Evolutionary conservation across 163 green algal genomes (phyloP), one percentile per base, ranked within the genome.

Genomic region (Chlorella variabilis): DNA sequence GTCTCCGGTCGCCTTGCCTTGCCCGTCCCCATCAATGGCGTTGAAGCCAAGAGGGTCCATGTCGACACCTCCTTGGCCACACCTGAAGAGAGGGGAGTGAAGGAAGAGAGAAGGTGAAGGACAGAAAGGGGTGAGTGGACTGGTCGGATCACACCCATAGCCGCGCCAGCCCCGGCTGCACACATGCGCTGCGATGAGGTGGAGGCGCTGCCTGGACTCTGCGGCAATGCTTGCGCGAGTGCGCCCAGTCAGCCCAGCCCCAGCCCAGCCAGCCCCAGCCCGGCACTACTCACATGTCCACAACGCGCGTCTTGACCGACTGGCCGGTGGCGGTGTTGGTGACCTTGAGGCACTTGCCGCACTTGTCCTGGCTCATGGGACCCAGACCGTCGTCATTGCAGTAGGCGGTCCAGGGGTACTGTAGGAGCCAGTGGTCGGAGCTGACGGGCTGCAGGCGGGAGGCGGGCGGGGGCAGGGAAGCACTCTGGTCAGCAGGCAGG

Each of bases 251-350:
- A n/a, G n/a, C n/a, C n/a, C n/a, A n/a, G n/a, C n/a, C n/a, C n/a
- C n/a, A n/a, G n/a, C n/a, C n/a, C n/a, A n/a, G n/a, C n/a, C n/a
- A n/a, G n/a, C n/a, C n/a, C n/a, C n/a, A n/a, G n/a, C n/a, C n/a
- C n/a, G n/a, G n/a, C n/a, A n/a, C n/a, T n/a, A n/a, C n/a, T n/a
- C n/a, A 82, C 62, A 75, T 66, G 76, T 82, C 76, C 62, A 82
- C 76, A 9, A 76, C 76, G 2, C 29, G 45, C 31, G 56, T 36
- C 29, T 61, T 62, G 15, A 75, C 48, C 1, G 59, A 75, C 42
- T 75, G 31, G 29, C 76, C 76, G 33, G 76, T 82, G 62, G 62
- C 42, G 20, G 48, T 33, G 62, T 82, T 82, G 62, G 76, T 82
- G 42, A 75, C 76, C 36, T 56, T 36, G n/a, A 82, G 48, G 45